Base-by-base conservation (phyloP, 1,284 basidiomycete species). In the Apiotrichum porosum region DNA sequence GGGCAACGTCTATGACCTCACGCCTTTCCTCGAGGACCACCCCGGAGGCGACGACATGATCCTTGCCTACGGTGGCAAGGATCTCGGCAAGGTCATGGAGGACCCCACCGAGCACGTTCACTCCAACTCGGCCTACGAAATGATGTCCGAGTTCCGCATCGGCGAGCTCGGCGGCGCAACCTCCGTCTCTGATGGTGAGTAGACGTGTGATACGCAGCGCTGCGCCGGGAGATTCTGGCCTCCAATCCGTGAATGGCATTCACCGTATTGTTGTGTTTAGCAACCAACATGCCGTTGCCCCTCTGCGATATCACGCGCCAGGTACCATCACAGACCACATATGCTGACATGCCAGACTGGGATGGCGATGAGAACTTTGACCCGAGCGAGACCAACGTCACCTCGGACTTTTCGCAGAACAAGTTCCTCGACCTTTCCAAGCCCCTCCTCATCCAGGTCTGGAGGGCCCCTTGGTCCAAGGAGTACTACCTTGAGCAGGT, bases 401-500 rank as follows among this genome's bases (percentile, higher is more conserved):
- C 75, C 0, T 80, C 80, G 57, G 92, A 97, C 84, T 84, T 73
- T 60, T 83, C 85, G 71, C 85, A 87, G 76, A 89, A 87, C 71
- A 80, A 89, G 67, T 99, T 99, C 75, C 78, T 99, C 54, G 94
- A 99, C 71, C 80, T 99, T 24, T 80, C 82, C 58, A 83, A 85
- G 69, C 91, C 95, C 3, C 73, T 99, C 12, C 50, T 70, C 14
- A 46, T 51, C 30, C 66, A 70, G 50, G 66, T 71, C 1, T 68
- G 65, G 65, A 45, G 49, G 26, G 68, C 69, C 4, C 60, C 59
- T 13, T 68, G 44, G 60, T 85, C 85, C 65, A 98, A 98, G 78
- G 83, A 86, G 19, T 98, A 95, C 70, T 98, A 98, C 72, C 78
- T 98, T 44, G 81, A 89, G 65, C 94, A 98, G 73, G 91, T 98